phyloP scores from a whole-genome alignment of 2,329 filamentous ascomycete genomes.

The Tolypocladium cylindrosporum region DNA sequence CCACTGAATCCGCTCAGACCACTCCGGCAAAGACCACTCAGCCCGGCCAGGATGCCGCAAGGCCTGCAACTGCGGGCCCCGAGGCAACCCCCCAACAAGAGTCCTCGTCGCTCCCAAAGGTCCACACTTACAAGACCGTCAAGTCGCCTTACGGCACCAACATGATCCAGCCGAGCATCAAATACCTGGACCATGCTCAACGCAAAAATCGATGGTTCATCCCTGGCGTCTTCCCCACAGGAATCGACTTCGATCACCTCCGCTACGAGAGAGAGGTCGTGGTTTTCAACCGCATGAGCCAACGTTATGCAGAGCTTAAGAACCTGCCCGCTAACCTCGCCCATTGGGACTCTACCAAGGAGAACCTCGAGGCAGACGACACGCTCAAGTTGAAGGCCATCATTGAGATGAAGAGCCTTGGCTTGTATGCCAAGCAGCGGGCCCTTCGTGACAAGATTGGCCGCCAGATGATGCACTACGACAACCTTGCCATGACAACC shows the following conservation, averaged over 20 bases:
- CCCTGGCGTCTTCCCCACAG: constrained; percentile 79
- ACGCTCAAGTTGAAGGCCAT: constrained; percentile 78
- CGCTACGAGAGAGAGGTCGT: constrained; percentile 81
- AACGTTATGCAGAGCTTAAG: constrained; percentile 76
- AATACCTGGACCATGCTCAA: constrained; percentile 68
- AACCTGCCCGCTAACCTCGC: constrained; percentile 75
- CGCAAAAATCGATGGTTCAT: constrained; percentile 71
- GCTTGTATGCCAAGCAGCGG: constrained; percentile 80
- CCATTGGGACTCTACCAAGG: constrained; percentile 73
- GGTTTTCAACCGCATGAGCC: constrained; percentile 80
- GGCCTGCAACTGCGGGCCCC: constrained; percentile 25
- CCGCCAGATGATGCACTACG: constrained; percentile 86
- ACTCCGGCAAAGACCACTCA: constrained; percentile 19
- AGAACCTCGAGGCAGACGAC: constrained; percentile 61
- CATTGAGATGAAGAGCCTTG: constrained; percentile 90
- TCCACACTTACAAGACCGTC: constrained; percentile 58
- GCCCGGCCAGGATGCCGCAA: constrained; percentile 21
- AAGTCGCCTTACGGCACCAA: constrained; percentile 58
- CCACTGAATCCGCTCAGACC: constrained; percentile 32
- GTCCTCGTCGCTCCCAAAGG: constrained; percentile 23
- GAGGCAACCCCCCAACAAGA: constrained; percentile 23
- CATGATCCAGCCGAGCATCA: constrained; percentile 50
- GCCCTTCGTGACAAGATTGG: constrained; percentile 78
- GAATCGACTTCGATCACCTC: constrained; percentile 77
- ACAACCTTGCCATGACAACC: constrained; percentile 94